These are phyloP conservation scores for Talaromyces islandicus DNA, from an alignment of 2,329 filamentous ascomycete species.

Conservation along the genomic window DNA sequence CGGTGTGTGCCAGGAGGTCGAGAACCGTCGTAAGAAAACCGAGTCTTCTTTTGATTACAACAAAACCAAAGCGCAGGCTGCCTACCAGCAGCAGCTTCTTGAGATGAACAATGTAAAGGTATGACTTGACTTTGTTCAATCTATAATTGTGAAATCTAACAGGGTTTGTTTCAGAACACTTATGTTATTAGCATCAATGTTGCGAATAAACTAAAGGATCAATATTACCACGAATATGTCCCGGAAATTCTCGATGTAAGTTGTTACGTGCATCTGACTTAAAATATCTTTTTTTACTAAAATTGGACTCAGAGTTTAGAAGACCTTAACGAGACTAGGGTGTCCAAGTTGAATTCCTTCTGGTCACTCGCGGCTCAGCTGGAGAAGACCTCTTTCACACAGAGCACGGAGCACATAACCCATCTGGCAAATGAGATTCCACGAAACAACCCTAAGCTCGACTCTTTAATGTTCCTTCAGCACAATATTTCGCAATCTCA, in stretches of 20 bases:
- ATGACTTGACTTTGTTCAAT: conserved; percentile 1
- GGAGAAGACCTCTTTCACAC: conserved; percentile 70
- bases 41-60: conserved; percentile 82
- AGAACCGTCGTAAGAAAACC: conserved; percentile 88
- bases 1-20: conserved; percentile 85
- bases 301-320: conserved; percentile 59
- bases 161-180: conserved; percentile 58
- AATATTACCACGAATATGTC: conserved; percentile 94
- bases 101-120: conserved; percentile 95
- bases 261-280: neutral
- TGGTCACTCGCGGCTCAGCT: conserved; percentile 77
- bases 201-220: conserved; percentile 95
- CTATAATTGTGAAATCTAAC: neutral
- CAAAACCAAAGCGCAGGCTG: conserved; percentile 82
- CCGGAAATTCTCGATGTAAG: conserved; percentile 84
- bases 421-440: conserved; percentile 74
- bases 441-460: conserved; percentile 79
- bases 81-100: conserved; percentile 83
- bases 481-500: conserved; percentile 81
- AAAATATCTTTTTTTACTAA: conserved; percentile 9
- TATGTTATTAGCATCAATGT: conserved; percentile 95
- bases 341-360: conserved; percentile 73
- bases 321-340: conserved; percentile 85
- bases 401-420: conserved; percentile 65
- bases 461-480: conserved; percentile 96